Evolutionary conservation across 2,329 filamentous ascomycete species (phyloP).

Genomic region (Phialocephala subalpina): DNA sequence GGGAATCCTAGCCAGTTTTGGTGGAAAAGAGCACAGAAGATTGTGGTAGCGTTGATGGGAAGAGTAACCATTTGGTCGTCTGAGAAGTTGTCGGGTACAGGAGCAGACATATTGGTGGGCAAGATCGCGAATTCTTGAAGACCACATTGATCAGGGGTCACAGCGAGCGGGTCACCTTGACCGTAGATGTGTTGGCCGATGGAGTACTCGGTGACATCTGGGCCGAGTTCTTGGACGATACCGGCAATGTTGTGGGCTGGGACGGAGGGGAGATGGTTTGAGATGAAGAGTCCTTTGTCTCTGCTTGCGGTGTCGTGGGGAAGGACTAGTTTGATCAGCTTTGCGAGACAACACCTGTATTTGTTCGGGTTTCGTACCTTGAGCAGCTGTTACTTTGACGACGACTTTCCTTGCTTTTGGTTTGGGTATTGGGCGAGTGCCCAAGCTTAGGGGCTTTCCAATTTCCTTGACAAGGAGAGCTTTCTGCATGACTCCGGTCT

Average conservation of each 20-base stretch:
- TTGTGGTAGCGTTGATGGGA: constrained; percentile 40
- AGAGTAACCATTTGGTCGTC: constrained; percentile 49
- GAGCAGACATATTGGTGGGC: constrained; percentile 41
- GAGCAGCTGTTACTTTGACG: constrained; percentile 47
- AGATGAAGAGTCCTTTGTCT: constrained; percentile 47
- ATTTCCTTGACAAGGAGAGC: not conserved
- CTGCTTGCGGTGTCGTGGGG: constrained; percentile 45
- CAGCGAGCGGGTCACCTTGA: constrained; percentile 16
- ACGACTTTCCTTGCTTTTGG: constrained; percentile 46
- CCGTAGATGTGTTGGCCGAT: constrained; percentile 7
- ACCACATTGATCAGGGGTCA: constrained; percentile 41
- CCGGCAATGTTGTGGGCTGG: constrained; percentile 48
- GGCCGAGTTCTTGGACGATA: constrained; percentile 34
- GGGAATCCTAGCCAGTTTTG: constrained; percentile 39
- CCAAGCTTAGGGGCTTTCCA: constrained; percentile 38
- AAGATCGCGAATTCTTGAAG: constrained; percentile 50
- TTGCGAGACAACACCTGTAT: not conserved
- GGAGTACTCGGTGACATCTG: not conserved
- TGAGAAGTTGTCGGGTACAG: constrained; percentile 45
- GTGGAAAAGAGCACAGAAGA: not conserved
- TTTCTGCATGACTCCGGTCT: not conserved
- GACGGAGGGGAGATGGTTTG: constrained; percentile 43
- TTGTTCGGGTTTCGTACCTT: constrained; percentile 20
- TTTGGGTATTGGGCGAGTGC: constrained; percentile 39
- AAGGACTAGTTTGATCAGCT: not conserved